Evolutionary conservation across 2,329 filamentous ascomycete genomes (phyloP), one percentile per base, ranked within the genome.

Genomic region (Rutstroemia sydowiana): DNA sequence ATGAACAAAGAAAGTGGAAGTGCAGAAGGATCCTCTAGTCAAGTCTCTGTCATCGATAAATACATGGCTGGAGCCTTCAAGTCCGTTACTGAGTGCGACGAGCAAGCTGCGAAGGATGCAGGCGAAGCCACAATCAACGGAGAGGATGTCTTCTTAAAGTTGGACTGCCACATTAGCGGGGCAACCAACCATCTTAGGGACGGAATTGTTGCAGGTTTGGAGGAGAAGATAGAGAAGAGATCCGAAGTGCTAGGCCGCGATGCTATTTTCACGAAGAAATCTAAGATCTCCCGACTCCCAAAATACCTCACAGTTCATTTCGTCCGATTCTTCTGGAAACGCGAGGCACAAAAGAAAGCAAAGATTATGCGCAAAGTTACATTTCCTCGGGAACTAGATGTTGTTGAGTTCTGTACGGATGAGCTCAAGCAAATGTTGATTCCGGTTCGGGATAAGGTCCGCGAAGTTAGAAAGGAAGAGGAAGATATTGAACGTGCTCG

Each of bases 331-430:
- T 96, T 92, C 74, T 98, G 93, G 93, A 92, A 95, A 66, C 83
- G 86, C 43, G 89, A 95, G 61, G 90, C 88, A 3, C 86, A 95
- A 70, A 97, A 97, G 75, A 98, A 98, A 77, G 91, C 92, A 60
- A 98, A 98, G 78, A 98, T 98, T 63, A 92, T 98, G 88, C 88
- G 91, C 67, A 98, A 97, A 72, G 93, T 98, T 52, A 92, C 89
- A 0, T 98, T 98, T 67, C 92, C 92, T 6, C 84, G 88, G 46
- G 93, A 98, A 70, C 75, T 98, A 31, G 93, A 98, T 64, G 82
- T 88, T 36, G 84, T 95, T 20, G 93, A 98, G 67, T 96, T 95
- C 70, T 98, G 93, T 70, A 92, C 91, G 11, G 91, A 97, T 23
- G 85, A 93, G 48, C 75, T 98, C 57, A 86, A 82, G 68, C 84